Percentiles rank a stretch among this genome's conserved stretches.
Conservation (phyloP, 129 eudicot species). For the Escallonia herrerae region DNA sequence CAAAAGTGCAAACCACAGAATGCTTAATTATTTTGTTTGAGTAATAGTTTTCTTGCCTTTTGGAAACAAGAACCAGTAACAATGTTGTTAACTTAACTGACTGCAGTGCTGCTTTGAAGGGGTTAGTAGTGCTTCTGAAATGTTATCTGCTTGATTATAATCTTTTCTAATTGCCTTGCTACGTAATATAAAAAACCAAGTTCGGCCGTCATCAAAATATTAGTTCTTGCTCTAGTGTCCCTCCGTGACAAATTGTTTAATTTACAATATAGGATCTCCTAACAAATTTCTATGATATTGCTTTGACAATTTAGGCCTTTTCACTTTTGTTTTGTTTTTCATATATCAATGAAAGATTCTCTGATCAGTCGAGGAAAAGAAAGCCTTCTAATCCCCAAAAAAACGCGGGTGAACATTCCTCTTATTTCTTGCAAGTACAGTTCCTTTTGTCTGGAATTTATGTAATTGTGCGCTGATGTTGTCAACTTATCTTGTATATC, state of each 20-base stretch:
- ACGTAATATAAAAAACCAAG: not conserved
- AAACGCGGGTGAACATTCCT: conserved; percentile 38
- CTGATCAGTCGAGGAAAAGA: conserved; percentile 62
- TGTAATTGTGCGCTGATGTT: not conserved
- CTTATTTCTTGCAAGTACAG: no score
- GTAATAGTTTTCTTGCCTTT: no score
- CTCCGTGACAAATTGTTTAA: not conserved
- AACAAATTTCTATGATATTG: not conserved
- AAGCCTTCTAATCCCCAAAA: conserved; percentile 75
- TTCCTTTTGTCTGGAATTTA: not conserved
- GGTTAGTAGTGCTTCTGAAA: not conserved
- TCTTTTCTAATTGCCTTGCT: not conserved
- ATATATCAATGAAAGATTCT: conserved; percentile 60
- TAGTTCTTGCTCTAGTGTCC: not conserved
- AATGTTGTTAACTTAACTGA: no score
- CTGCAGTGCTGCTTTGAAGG: not conserved
- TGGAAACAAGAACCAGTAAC: no score
- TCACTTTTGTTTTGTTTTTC: not conserved
- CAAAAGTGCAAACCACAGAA: no score
- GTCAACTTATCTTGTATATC: not conserved
- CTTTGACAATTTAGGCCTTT: not conserved
- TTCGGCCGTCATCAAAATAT: not conserved
- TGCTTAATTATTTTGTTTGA: no score
- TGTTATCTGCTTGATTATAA: no score
- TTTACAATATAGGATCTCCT: not conserved